Evolutionary conservation across 2,329 filamentous ascomycete species (phyloP).

Genomic region (Emericellopsis atlantica): DNA sequence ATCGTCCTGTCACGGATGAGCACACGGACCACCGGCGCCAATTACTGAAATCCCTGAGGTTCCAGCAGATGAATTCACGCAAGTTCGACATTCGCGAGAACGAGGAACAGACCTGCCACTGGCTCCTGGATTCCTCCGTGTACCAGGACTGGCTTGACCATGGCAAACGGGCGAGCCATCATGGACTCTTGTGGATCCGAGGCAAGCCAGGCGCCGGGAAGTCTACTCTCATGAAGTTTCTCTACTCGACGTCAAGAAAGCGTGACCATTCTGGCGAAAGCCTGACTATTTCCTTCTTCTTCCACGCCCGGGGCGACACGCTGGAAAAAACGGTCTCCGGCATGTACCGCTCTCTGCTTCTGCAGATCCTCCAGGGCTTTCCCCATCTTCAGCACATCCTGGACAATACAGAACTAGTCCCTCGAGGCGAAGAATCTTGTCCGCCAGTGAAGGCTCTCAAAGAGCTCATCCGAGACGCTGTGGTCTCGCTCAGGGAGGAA

Average conservation of each 20-base stretch:
- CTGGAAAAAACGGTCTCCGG: constrained; percentile 31
- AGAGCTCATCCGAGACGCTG: constrained; percentile 1
- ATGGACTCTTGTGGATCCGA: constrained; percentile 20
- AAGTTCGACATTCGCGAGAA: constrained; percentile 3
- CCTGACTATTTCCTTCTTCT: constrained; percentile 2
- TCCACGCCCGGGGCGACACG: constrained; percentile 23
- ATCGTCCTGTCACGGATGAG: not conserved
- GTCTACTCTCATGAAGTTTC: constrained; percentile 30
- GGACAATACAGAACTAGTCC: constrained; percentile 5
- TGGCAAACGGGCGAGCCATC: not conserved
- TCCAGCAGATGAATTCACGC: not conserved
- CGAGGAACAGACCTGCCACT: constrained; percentile 6
- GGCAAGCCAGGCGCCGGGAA: constrained; percentile 31
- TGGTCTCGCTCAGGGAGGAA: not conserved
- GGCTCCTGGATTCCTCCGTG: constrained; percentile 4
- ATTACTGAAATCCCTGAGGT: not conserved
- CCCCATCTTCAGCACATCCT: constrained; percentile 20
- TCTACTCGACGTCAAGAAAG: constrained; percentile 6
- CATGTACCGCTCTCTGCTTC: constrained; percentile 35
- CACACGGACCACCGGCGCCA: not conserved
- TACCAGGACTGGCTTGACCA: constrained; percentile 3
- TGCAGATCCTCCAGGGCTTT: constrained; percentile 25
- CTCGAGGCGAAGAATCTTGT: not conserved
- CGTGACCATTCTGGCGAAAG: not conserved
- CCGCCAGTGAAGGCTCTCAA: constrained; percentile 1